phyloP scores from a whole-genome alignment of 768 basidiomycete genomes.

The Mrakia frigida region DNA sequence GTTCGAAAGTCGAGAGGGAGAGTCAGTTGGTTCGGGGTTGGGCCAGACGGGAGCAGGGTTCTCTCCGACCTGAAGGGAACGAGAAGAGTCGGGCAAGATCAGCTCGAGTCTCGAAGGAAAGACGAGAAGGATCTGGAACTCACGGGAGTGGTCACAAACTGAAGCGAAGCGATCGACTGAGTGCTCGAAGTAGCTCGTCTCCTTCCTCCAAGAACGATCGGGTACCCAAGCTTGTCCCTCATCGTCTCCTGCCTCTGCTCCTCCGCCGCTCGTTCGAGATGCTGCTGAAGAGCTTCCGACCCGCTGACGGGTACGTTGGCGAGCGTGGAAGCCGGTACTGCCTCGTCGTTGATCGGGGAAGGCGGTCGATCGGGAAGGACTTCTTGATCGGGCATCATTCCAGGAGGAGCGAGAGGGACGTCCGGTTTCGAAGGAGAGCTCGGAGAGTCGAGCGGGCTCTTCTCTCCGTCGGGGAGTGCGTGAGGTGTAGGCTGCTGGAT shows the following conservation, averaged over 20 bases:
- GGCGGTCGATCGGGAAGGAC: slow-evolving; percentile 6
- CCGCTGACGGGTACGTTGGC: slow-evolving; percentile 26
- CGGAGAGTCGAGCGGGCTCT: neutral
- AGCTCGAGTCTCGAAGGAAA: neutral
- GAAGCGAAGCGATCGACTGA: slow-evolving; percentile 2
- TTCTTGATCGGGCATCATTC: neutral
- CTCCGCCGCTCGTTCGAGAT: slow-evolving; percentile 21
- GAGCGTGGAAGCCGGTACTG: slow-evolving; percentile 10
- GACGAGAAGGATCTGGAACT: neutral
- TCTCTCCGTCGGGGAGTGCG: neutral
- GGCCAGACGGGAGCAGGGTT: neutral
- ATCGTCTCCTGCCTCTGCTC: neutral
- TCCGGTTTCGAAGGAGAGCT: neutral
- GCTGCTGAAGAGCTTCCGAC: slow-evolving; percentile 15
- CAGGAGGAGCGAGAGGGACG: neutral
- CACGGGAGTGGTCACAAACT: neutral
- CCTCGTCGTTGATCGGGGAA: neutral
- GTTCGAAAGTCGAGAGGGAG: neutral
- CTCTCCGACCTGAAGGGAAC: neutral
- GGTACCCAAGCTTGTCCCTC: slow-evolving; percentile 10
- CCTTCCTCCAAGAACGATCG: slow-evolving; percentile 5
- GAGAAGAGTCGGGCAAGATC: neutral
- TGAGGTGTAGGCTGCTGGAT: slow-evolving; percentile 21
- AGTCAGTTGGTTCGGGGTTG: neutral
- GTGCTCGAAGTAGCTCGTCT: neutral